These are phyloP conservation scores for Rhizoctonia solani DNA, from an alignment of 1,284 basidiomycete species.

Conservation along the genomic window DNA sequence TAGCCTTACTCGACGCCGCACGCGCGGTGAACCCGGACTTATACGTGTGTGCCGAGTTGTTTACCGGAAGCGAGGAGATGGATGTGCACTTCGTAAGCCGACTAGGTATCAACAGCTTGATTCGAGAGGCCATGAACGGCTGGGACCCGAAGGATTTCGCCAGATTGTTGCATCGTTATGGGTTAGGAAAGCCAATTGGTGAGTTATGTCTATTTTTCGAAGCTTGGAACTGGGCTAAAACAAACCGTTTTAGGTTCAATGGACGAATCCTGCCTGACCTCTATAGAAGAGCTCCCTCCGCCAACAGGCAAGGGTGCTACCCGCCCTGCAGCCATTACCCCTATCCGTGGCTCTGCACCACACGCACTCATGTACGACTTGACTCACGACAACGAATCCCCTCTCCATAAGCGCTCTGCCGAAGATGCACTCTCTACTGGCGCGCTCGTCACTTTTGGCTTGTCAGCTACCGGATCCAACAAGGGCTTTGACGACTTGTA, in stretches of 20 bases:
- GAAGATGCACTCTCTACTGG: constrained; percentile 93
- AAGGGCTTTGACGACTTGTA: constrained; percentile 98
- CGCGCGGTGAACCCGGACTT: constrained; percentile 87
- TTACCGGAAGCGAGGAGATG: constrained; percentile 94
- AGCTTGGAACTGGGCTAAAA: neutral
- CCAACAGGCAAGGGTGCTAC: constrained; percentile 78
- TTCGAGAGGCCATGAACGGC: constrained; percentile 90
- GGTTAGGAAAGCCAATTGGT: constrained; percentile 90
- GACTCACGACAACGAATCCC: constrained; percentile 95
- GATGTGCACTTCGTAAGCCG: constrained; percentile 88
- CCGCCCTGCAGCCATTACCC: constrained; percentile 72
- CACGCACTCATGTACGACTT: constrained; percentile 93
- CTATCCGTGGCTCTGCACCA: constrained; percentile 80
- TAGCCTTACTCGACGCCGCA: constrained; percentile 87
- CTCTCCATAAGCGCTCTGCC: constrained; percentile 83
- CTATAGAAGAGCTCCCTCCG: constrained; percentile 66
- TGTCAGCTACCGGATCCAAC: constrained; percentile 85
- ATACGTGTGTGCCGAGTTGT: constrained; percentile 95
- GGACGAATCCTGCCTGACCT: constrained; percentile 83
- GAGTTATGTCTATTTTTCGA: constrained; percentile 39
- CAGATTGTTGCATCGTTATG: constrained; percentile 81
- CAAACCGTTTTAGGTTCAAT: constrained; percentile 69
- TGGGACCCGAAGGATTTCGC: constrained; percentile 87
- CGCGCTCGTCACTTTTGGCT: constrained; percentile 84
- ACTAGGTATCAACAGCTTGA: constrained; percentile 87